Percentiles rank a stretch among this genome's conserved stretches.
Evolutionary conservation across 1,284 basidiomycete genomes (phyloP).

Genomic region (Apiotrichum montevideense): DNA sequence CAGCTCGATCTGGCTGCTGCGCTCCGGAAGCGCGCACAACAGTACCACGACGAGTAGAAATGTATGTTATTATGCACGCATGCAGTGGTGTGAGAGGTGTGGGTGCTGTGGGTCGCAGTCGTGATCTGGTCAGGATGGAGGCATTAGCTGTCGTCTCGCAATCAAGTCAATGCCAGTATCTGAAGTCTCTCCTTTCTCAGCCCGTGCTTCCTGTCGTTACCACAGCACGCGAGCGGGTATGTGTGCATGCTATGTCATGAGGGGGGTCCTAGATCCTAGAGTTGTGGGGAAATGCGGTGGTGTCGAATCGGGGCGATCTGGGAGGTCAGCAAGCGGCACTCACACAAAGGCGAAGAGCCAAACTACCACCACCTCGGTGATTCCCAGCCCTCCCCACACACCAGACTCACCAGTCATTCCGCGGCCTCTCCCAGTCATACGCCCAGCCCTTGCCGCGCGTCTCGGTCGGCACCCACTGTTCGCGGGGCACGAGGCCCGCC

Average conservation of each 20-base stretch:
- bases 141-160: too few relatives aligned
- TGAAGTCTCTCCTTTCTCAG: too few relatives aligned
- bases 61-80: conserved; percentile 4
- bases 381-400: too few relatives aligned
- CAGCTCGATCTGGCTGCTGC: conserved; percentile 74
- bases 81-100: background rate
- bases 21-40: conserved; percentile 26
- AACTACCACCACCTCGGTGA: too few relatives aligned
- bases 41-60: conserved; percentile 15
- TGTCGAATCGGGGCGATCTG: too few relatives aligned
- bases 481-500: conserved; percentile 70
- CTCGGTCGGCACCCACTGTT: conserved; percentile 45
- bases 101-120: too few relatives aligned
- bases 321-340: too few relatives aligned
- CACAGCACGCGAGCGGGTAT: background rate
- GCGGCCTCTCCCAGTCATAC: conserved; percentile 41
- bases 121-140: too few relatives aligned
- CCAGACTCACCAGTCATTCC: conserved; percentile 14
- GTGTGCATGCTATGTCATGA: conserved; percentile 5
- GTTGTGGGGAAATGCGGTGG: background rate
- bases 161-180: too few relatives aligned
- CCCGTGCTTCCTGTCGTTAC: too few relatives aligned
- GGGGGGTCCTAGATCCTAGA: background rate
- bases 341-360: too few relatives aligned
- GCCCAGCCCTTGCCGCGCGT: conserved; percentile 44